phyloP scores from a whole-genome alignment of 176 grass and related monocot genomes.

The Oropetium thomaeum region DNA sequence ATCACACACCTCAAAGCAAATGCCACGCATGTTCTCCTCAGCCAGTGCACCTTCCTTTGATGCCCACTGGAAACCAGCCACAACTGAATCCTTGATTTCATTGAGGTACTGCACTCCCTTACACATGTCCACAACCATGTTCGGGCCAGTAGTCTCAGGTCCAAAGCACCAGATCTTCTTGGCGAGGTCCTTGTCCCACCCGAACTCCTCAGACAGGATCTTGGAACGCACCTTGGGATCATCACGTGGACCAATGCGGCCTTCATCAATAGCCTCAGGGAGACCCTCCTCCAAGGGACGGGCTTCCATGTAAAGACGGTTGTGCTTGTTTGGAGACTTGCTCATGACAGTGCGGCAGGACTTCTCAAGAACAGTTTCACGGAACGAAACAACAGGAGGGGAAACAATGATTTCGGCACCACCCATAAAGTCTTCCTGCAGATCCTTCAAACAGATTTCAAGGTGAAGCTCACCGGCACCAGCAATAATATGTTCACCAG shows the following conservation, averaged over 20 bases:
- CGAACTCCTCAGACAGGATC: slow-evolving; percentile 71
- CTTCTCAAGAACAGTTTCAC: slow-evolving; percentile 83
- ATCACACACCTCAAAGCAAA: slow-evolving; percentile 83
- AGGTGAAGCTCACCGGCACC: too few relatives aligned
- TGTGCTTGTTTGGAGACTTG: slow-evolving; percentile 88
- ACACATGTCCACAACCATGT: slow-evolving; percentile 93
- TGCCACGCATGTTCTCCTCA: slow-evolving; percentile 84
- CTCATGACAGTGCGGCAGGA: slow-evolving; percentile 76
- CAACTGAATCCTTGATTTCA: slow-evolving; percentile 91
- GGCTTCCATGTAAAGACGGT: too few relatives aligned
- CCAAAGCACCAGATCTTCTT: slow-evolving; percentile 97
- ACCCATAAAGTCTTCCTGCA: slow-evolving; percentile 85
- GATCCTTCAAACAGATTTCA: slow-evolving; percentile 77
- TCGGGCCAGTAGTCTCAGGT: slow-evolving; percentile 78
- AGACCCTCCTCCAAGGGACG: slow-evolving; percentile 65
- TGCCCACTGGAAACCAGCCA: slow-evolving; percentile 86
- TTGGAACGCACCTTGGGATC: slow-evolving; percentile 71
- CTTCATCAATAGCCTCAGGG: slow-evolving; percentile 71
- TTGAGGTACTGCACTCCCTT: slow-evolving; percentile 91
- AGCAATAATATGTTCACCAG: too few relatives aligned
- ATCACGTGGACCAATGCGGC: slow-evolving; percentile 68
- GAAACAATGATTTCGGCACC: slow-evolving; percentile 75
- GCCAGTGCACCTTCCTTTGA: slow-evolving; percentile 79
- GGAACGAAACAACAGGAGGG: slow-evolving; percentile 81
- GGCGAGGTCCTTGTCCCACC: slow-evolving; percentile 85